Evolutionary conservation across 1,284 basidiomycete species (phyloP).

Genomic region (Hortiboletus rubellus): DNA sequence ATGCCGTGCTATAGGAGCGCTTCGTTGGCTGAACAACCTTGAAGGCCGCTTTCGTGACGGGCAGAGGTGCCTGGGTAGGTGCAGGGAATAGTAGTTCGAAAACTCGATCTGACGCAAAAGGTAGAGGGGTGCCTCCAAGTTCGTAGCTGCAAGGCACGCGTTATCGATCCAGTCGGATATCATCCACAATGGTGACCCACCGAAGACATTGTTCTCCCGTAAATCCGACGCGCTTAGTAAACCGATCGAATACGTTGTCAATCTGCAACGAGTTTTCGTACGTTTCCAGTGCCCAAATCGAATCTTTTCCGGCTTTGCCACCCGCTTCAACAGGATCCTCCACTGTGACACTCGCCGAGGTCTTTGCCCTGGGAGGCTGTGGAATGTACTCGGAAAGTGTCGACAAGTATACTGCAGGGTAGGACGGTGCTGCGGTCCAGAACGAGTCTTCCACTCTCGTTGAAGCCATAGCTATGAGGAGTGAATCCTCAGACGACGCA

Average conservation of each 20-base stretch:
- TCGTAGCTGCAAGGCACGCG: conserved; percentile 61
- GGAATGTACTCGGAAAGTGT: conserved; percentile 70
- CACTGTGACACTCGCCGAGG: conserved; percentile 40
- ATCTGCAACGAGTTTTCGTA: conserved; percentile 78
- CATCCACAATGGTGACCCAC: conserved; percentile 41
- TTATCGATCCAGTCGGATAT: neutral
- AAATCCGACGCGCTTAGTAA: conserved; percentile 63
- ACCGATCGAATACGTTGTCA: conserved; percentile 79
- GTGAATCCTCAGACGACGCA: conserved; percentile 44
- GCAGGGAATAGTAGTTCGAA: conserved; percentile 71
- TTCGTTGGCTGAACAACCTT: conserved; percentile 50
- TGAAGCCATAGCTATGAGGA: conserved; percentile 61
- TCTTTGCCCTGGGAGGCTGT: conserved; percentile 50
- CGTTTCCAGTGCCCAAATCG: conserved; percentile 62
- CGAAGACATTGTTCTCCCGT: conserved; percentile 78
- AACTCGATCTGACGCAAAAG: conserved; percentile 68
- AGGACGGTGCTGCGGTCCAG: conserved; percentile 63
- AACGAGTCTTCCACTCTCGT: conserved; percentile 56
- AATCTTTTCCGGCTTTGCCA: conserved; percentile 44
- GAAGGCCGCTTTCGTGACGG: conserved; percentile 59
- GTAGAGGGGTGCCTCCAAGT: conserved; percentile 68
- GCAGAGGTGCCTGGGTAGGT: conserved; percentile 43
- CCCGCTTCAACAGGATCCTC: conserved; percentile 42
- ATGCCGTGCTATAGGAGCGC: conserved; percentile 49
- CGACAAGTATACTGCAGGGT: conserved; percentile 70